Evolutionary conservation across 805 yeast species (phyloP), one percentile per base, ranked within the genome.

Genomic region (Kodamaea laetipori): DNA sequence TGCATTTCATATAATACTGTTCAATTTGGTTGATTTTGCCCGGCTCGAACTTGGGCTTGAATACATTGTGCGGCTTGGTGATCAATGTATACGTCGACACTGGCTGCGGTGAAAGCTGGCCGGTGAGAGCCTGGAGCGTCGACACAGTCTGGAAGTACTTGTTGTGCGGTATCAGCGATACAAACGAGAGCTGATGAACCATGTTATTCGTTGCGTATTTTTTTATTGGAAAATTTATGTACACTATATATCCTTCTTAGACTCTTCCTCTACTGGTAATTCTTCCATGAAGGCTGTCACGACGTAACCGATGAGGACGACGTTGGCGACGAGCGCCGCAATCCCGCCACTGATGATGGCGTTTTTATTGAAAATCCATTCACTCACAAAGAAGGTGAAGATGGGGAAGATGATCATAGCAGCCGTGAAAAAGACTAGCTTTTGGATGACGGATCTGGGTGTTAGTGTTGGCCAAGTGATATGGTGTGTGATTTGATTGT

Each of bases 241-340:
- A 6, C 30, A 10, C 30, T 12, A 12, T 10, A 26, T 34, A 28
- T 48, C 43, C 46, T 45, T 45, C 47, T 48, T 48, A 21, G 46
- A 10, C 41, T 60, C 52, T 10, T 56, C 57, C 33, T 61, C 61
- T 3, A 61, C 54, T 3, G 65, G 50, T 7, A 76, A 61, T 40
- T 83, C 84, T 58, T 86, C 95, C 16, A 74, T 75, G 63, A 86
- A 86, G 1, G 95, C 94, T 47, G 77, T 85, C 12, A 83, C 71
- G 25, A 86, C 80, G 56, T 84, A 86, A 0, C 85, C 86, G 41
- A 86, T 77, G 51, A 86, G 67, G 15, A 86, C 94, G 5, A 82
- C 64, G 56, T 86, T 86, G 19, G 94, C 94, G 44, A 78, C 78
- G 12, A 79, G 70, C 2, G 94, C 94, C 27, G 90, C 88, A n/a